A percentile compares a stretch with the other conserved stretches of the same genome.
Evolutionary conservation across 1,139 yeast genomes (phyloP).

Genomic region (Lodderomyces margitis): DNA sequence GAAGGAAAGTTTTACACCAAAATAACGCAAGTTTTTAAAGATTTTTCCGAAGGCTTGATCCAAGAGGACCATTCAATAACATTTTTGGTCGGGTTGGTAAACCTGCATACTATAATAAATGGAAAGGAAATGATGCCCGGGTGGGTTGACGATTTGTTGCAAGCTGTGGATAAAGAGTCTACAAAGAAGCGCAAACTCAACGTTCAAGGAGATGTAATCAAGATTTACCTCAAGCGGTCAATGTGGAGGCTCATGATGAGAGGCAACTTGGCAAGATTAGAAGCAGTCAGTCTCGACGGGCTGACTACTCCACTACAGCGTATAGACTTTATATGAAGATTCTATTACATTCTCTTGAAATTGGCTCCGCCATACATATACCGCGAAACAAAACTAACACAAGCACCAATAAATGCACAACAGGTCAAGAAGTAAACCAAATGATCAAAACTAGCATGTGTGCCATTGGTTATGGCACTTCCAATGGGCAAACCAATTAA

Average conservation of each 20-base stretch:
- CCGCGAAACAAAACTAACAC: constrained; percentile 25
- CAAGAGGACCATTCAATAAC: constrained; percentile 22
- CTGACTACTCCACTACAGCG: constrained; percentile 17
- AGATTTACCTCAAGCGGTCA: constrained; percentile 31
- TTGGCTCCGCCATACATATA: constrained; percentile 27
- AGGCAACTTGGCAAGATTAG: constrained; percentile 25
- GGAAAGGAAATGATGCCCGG: constrained; percentile 34
- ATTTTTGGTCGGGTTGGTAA: constrained; percentile 27
- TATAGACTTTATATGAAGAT: constrained; percentile 7
- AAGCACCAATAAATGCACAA: constrained; percentile 25
- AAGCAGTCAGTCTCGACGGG: constrained; percentile 34
- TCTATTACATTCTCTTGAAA: constrained; percentile 12
- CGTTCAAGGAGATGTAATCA: constrained; percentile 34
- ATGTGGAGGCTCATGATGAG: constrained; percentile 34
- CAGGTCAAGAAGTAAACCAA: constrained; percentile 29
- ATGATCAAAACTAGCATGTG: constrained; percentile 22
- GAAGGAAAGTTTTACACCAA: constrained; percentile 25
- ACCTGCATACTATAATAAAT: constrained; percentile 33
- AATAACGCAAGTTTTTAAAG: constrained; percentile 27
- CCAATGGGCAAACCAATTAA: constrained; percentile 36
- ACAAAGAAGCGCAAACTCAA: constrained; percentile 8
- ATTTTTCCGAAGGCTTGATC: constrained; percentile 21
- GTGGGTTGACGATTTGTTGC: constrained; percentile 32
- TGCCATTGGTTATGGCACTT: constrained; percentile 30
- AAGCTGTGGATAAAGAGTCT: constrained; percentile 14